Conservation (phyloP, 768 basidiomycete species). For the Royoungia palumana region DNA sequence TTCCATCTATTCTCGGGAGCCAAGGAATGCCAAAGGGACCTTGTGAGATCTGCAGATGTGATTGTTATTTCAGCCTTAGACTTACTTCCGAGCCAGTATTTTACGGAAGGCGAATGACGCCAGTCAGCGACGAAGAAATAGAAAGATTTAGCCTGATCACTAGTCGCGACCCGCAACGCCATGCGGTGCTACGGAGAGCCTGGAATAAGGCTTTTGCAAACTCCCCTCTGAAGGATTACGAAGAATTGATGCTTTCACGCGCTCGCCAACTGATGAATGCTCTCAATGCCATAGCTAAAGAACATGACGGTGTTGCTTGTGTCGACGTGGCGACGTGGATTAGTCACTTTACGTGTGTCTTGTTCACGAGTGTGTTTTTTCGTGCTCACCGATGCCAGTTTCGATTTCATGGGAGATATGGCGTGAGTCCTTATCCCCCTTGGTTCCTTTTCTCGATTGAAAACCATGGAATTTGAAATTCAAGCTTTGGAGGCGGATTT, state of each 20-base stretch:
- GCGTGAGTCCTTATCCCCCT: slow-evolving; percentile 18
- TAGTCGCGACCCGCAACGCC: slow-evolving; percentile 21
- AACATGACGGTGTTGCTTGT: slow-evolving; percentile 7
- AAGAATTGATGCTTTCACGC: slow-evolving; percentile 22
- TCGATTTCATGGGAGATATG: slow-evolving; percentile 30
- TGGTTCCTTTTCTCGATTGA: neutral
- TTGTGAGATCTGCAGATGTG: slow-evolving; percentile 16
- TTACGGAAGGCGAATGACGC: slow-evolving; percentile 21
- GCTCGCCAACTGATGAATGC: slow-evolving; percentile 17
- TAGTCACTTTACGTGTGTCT: slow-evolving; percentile 20
- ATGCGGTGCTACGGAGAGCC: slow-evolving; percentile 24
- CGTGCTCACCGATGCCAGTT: slow-evolving; percentile 8
- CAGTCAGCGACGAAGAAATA: slow-evolving; percentile 10
- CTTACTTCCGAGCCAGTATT: slow-evolving; percentile 18
- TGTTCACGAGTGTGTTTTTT: neutral
- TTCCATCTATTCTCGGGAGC: slow-evolving; percentile 25
- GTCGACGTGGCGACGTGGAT: slow-evolving; percentile 21
- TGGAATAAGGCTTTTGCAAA: slow-evolving; percentile 32
- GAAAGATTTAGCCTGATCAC: slow-evolving; percentile 12
- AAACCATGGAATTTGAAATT: neutral
- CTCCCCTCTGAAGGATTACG: slow-evolving; percentile 28
- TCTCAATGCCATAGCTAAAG: slow-evolving; percentile 10
- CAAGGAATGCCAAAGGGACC: slow-evolving; percentile 31
- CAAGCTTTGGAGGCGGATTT: slow-evolving; percentile 38
- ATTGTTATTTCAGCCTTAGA: neutral